phyloP scores from a whole-genome alignment of 306 rosid genomes.

The Dalbergia oliveri region DNA sequence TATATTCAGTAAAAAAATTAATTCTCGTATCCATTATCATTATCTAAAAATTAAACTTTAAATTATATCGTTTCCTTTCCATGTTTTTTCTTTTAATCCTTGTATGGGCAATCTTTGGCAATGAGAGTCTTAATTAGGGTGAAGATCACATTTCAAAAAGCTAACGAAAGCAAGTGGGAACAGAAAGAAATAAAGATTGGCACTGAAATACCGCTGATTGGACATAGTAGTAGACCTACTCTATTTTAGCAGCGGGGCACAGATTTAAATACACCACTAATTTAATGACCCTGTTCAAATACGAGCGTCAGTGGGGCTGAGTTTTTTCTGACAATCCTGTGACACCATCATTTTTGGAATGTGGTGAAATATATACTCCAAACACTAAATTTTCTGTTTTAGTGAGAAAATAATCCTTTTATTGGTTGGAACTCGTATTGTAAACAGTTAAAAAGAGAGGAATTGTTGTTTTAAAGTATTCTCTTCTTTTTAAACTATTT shows the following conservation, averaged over 20 bases:
- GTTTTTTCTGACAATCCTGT: conserved; percentile 47
- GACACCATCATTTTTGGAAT: conserved; percentile 52
- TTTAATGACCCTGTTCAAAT: conserved; percentile 42
- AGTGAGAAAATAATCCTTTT: not conserved
- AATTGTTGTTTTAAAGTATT: not conserved
- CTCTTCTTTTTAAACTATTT: too few species aligned
- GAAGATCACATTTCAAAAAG: conserved; percentile 38
- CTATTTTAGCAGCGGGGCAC: conserved; percentile 39
- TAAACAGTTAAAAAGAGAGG: not conserved
- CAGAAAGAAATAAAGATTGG: conserved; percentile 74
- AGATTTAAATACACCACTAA: conserved; percentile 36
- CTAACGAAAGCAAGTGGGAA: conserved; percentile 47
- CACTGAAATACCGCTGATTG: conserved; percentile 56
- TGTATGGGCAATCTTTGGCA: not conserved
- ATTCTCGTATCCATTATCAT: too few species aligned
- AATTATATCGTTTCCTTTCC: not conserved
- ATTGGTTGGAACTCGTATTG: not conserved
- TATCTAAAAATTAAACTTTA: too few species aligned
- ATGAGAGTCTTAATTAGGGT: conserved; percentile 11
- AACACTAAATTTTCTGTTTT: not conserved
- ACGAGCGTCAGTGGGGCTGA: conserved; percentile 40
- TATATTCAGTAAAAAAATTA: too few species aligned
- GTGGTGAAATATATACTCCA: conserved; percentile 29
- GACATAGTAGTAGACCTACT: conserved; percentile 1
- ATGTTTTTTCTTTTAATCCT: too few species aligned